phyloP scores from a whole-genome alignment of 2,329 filamentous ascomycete genomes.

The Akanthomyces dipterigenus region DNA sequence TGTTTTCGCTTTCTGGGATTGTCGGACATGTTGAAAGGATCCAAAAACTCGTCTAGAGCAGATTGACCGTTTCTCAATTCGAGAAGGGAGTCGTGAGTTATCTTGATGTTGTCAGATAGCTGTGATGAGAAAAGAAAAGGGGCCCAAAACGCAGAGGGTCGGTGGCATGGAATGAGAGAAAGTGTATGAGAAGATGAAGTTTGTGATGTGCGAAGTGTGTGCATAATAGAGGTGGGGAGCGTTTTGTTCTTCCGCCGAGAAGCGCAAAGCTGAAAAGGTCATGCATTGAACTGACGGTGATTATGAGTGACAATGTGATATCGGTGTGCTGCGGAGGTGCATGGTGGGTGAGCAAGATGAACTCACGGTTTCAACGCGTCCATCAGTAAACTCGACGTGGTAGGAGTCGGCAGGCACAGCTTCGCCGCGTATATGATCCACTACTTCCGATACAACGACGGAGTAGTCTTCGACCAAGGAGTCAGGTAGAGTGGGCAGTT shows the following conservation, averaged over 20 bases:
- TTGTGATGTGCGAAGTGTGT: not conserved
- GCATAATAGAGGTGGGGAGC: not conserved
- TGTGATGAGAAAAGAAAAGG: not conserved
- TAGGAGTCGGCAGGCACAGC: slow-evolving; percentile 24
- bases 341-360: not conserved
- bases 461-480: slow-evolving; percentile 21
- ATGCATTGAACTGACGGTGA: not conserved
- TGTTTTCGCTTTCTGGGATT: slow-evolving; percentile 26
- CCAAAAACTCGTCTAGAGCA: slow-evolving; percentile 20
- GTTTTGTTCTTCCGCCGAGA: not conserved
- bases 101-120: slow-evolving; percentile 18
- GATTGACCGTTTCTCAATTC: slow-evolving; percentile 26
- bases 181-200: not conserved
- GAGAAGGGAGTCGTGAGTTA: slow-evolving; percentile 25
- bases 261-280: not conserved
- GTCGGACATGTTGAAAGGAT: slow-evolving; percentile 16
- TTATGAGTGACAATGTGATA: not conserved
- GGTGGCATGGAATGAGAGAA: not conserved
- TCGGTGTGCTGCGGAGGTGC: slow-evolving; percentile 2
- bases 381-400: slow-evolving; percentile 40
- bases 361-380: slow-evolving; percentile 39
- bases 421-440: slow-evolving; percentile 31
- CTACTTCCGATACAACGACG: slow-evolving; percentile 27
- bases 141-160: not conserved
- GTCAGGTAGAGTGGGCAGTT: not conserved